These are phyloP conservation scores for Phytophthora vignae DNA, from an alignment of 352 stramenopile genomes.

Conservation along the genomic window DNA sequence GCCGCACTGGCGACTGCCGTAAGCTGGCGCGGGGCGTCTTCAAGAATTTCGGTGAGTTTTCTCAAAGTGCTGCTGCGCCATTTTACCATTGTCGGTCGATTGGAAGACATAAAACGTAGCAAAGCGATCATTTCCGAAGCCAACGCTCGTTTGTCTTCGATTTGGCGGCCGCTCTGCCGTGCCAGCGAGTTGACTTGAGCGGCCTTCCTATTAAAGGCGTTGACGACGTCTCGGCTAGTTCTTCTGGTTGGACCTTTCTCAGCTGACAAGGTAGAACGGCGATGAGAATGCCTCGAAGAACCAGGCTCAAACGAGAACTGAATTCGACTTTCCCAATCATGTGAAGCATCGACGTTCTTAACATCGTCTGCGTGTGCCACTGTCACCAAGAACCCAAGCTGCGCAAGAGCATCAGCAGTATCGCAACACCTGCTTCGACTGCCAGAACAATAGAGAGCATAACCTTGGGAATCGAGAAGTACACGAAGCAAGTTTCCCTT, in stretches of 20 bases:
- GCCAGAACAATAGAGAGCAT: conserved; percentile 52
- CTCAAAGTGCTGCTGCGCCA: conserved; percentile 42
- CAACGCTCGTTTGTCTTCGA: conserved; percentile 38
- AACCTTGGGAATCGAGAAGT: conserved; percentile 57
- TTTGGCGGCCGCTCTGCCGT: conserved; percentile 4
- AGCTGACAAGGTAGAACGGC: conserved; percentile 35
- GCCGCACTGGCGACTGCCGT: conserved; percentile 2
- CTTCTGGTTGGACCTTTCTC: conserved; percentile 46
- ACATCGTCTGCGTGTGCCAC: conserved; percentile 52
- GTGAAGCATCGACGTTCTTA: conserved; percentile 43
- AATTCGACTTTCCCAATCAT: conserved; percentile 61
- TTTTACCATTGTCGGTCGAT: conserved; percentile 17
- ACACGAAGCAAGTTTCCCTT: conserved; percentile 63
- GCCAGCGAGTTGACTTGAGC: conserved; percentile 13
- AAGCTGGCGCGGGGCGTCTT: conserved; percentile 32
- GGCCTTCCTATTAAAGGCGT: conserved; percentile 53
- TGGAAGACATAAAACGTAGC: conserved; percentile 36
- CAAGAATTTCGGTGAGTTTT: conserved; percentile 36
- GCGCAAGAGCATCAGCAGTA: conserved; percentile 46
- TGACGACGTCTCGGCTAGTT: conserved; percentile 42
- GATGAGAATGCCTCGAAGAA: conserved; percentile 45
- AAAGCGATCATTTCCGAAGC: conserved; percentile 53
- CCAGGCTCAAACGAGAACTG: conserved; percentile 55
- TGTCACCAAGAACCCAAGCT: conserved; percentile 52
- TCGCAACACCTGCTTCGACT: conserved; percentile 45